phyloP scores from a whole-genome alignment of 345 rosid genomes.

The Acer yangbiense region DNA sequence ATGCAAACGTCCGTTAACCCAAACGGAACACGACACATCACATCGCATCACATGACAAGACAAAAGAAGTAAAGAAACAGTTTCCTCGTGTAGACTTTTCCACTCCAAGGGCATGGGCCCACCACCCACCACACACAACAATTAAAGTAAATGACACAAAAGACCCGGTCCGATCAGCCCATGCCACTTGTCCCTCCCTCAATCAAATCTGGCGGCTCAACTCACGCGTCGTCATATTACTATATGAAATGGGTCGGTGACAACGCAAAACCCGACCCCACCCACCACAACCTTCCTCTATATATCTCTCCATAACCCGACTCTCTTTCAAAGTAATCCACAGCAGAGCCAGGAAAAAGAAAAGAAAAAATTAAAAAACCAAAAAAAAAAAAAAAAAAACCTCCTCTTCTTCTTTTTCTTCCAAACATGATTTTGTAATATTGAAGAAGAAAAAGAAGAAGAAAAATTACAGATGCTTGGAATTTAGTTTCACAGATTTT shows the following conservation, averaged over 20 bases:
- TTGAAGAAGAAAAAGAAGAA: conserved; percentile 1
- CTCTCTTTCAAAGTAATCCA: fast-evolving
- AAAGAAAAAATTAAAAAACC: too few relatives aligned
- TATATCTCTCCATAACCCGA: background rate
- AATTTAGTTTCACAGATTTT: background rate
- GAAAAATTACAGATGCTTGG: background rate
- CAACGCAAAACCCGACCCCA: background rate
- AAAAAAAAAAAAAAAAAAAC: background rate
- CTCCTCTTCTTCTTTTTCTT: conserved; percentile 1
- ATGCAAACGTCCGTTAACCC: background rate
- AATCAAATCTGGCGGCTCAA: conserved; percentile 13
- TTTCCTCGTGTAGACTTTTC: too few relatives aligned
- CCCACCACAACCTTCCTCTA: background rate
- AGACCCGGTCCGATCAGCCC: conserved; percentile 14
- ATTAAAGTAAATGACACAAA: too few relatives aligned
- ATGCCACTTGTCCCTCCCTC: background rate
- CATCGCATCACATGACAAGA: too few relatives aligned
- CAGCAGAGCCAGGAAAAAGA: background rate
- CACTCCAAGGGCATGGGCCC: too few relatives aligned
- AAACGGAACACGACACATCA: too few relatives aligned
- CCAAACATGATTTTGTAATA: background rate
- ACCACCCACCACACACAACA: too few relatives aligned
- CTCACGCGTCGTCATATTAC: background rate
- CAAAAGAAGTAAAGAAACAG: too few relatives aligned
- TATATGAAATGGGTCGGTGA: conserved; percentile 10